These are phyloP conservation scores for Blastobotrys americana DNA, from an alignment of 805 yeast genomes.

Conservation along the genomic window DNA sequence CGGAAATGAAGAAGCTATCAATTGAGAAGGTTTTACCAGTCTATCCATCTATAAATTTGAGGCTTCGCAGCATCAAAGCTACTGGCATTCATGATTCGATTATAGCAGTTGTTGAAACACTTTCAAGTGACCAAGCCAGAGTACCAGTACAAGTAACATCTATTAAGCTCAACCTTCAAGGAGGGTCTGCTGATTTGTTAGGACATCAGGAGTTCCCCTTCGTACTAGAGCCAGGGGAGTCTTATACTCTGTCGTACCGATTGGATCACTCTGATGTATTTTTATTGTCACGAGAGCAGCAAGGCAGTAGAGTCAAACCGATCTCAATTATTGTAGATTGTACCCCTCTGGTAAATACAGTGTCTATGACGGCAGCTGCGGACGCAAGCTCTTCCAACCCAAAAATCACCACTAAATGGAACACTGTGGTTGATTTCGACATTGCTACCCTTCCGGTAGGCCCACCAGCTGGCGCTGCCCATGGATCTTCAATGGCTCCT, in stretches of 20 bases:
- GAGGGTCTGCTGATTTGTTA: constrained; percentile 20
- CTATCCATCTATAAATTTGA: constrained; percentile 37
- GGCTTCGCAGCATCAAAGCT: constrained; percentile 42
- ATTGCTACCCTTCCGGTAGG: constrained; percentile 3
- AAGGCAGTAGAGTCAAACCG: constrained; percentile 4
- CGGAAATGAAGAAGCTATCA: constrained; percentile 4
- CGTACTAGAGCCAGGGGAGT: constrained; percentile 23
- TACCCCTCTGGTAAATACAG: neutral
- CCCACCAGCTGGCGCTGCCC: neutral
- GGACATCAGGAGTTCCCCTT: constrained; percentile 26
- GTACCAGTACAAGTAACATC: constrained; percentile 15
- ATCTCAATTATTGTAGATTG: constrained; percentile 2
- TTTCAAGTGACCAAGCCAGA: constrained; percentile 37
- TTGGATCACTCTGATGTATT: constrained; percentile 15
- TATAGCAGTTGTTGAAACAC: constrained; percentile 44
- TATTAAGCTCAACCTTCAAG: constrained; percentile 19
- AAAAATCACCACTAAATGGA: constrained; percentile 31
- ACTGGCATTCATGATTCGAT: constrained; percentile 41
- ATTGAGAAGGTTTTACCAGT: constrained; percentile 24
- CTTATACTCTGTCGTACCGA: constrained; percentile 25
- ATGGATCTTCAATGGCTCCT: neutral
- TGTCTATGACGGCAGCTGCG: neutral
- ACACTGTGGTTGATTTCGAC: constrained; percentile 31
- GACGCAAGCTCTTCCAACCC: constrained; percentile 6
- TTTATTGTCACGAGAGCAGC: constrained; percentile 7